These are phyloP conservation scores for Hymenoscyphus repandus DNA, from an alignment of 2,329 filamentous ascomycete species.

Conservation along the genomic window DNA sequence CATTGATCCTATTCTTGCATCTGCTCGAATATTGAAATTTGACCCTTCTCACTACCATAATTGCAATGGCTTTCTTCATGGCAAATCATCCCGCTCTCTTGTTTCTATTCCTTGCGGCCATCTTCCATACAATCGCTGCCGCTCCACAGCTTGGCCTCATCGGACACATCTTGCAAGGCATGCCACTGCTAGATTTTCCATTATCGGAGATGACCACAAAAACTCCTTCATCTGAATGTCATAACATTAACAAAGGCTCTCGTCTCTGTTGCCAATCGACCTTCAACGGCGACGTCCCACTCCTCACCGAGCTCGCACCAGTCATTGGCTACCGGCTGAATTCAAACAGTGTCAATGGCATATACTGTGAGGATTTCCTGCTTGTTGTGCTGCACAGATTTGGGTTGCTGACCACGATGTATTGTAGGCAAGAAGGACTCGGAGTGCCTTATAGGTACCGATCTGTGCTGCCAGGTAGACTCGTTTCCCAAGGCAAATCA, in stretches of 20 bases:
- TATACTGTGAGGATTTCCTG: slow-evolving; percentile 12
- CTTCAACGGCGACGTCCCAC: slow-evolving; percentile 16
- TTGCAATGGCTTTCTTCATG: no score
- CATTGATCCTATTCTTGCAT: neutral
- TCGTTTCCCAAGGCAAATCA: slow-evolving; percentile 10
- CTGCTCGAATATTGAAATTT: neutral
- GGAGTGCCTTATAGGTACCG: slow-evolving; percentile 4
- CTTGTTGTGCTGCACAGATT: neutral
- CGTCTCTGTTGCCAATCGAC: slow-evolving; percentile 15
- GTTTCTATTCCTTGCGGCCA: neutral
- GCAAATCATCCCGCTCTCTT: neutral
- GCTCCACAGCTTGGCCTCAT: slow-evolving; percentile 6
- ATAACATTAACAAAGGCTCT: slow-evolving; percentile 12
- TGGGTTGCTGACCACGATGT: neutral
- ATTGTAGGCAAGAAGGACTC: neutral
- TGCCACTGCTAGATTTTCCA: slow-evolving; percentile 2
- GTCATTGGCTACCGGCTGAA: slow-evolving; percentile 13
- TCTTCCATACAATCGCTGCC: neutral
- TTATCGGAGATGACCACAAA: slow-evolving; percentile 10
- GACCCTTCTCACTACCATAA: no score
- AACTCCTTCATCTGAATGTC: slow-evolving; percentile 12
- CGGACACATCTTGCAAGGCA: neutral
- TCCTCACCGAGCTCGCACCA: slow-evolving; percentile 12
- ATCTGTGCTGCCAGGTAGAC: slow-evolving; percentile 18
- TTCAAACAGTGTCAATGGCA: slow-evolving; percentile 17